Evolutionary conservation across 352 stramenopile species (phyloP).

Genomic region (Phytophthora ohioensis): DNA sequence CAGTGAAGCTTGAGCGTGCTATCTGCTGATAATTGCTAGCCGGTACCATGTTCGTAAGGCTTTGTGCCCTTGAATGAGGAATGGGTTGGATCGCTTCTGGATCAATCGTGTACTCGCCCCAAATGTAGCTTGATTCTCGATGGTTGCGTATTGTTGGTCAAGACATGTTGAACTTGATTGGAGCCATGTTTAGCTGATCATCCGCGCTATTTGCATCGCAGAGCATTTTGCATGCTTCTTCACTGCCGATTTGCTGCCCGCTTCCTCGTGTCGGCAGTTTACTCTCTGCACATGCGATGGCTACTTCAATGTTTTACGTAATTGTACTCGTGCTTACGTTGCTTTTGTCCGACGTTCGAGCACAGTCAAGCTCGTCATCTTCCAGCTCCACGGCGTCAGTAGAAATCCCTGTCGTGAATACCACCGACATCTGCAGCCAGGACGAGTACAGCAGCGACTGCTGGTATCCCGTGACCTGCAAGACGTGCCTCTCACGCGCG

Average conservation of each 20-base stretch:
- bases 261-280: constrained; percentile 23
- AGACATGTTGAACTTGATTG: not conserved
- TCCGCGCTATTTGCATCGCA: constrained; percentile 16
- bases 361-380: constrained; percentile 25
- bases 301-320: constrained; percentile 20
- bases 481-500: constrained; percentile 23
- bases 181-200: constrained; percentile 4
- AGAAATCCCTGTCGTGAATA: constrained; percentile 14
- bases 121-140: not conserved
- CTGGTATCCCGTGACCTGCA: constrained; percentile 33
- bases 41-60: constrained; percentile 13
- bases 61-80: not conserved
- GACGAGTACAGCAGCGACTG: constrained; percentile 31
- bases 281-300: constrained; percentile 13
- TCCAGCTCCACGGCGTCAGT: not conserved
- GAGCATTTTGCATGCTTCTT: constrained; percentile 4
- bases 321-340: constrained; percentile 20
- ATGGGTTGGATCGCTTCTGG: too few relatives aligned
- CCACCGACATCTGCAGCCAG: constrained; percentile 25
- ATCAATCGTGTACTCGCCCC: too few relatives aligned
- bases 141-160: not conserved
- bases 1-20: constrained; percentile 17
- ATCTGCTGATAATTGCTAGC: not conserved
- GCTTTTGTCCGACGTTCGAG: constrained; percentile 13
- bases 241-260: constrained; percentile 30